Evolutionary conservation across 768 basidiomycete genomes (phyloP), one percentile per base, ranked within the genome.

Genomic region (Glaciozyma antarctica): DNA sequence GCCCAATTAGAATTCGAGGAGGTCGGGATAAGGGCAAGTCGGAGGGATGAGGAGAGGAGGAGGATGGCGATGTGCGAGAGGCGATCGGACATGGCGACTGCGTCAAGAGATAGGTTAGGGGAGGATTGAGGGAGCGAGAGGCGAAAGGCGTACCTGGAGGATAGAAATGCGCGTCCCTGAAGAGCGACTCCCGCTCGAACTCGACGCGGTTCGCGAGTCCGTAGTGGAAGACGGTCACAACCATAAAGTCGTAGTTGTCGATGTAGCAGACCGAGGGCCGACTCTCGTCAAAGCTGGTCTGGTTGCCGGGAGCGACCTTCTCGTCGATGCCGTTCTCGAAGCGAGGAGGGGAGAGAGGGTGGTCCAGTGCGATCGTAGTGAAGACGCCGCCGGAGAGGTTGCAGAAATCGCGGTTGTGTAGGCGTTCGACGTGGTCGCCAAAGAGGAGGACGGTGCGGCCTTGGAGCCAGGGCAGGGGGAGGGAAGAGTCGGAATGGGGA

Each of bases 271-370:
- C 69, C 16, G 60, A 21, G 7, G 69, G 69, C n/a, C 69, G 51
- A 24, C 60, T 64, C 21, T 13, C 56, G 47, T 67, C 57, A 1
- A 16, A 59, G 28, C 19, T 56, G 13, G 63, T 47, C 51, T 55
- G 44, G n/a, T 60, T 56, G 3, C 38, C 38, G 3, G 44, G 28
- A 2, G 28, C 26, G 5, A 61, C 38, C 62, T 67, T 66, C 60
- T 70, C 69, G 63, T 70, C 69, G 55, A 70, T 64, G 0, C 69
- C 69, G 54, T 70, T 70, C 54, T 60, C 60, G 61, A 70, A 70
- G 9, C 56, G 62, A 15, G 65, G 63, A 1, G 69, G 69, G 24
- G 69, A 70, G 48, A 70, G 65, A 12, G 62, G 57, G 49, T 70
- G 65, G 41, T 62, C 63, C 22, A 28, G 32, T 3, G 41, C 59